Evolutionary conservation across 2,329 filamentous ascomycete genomes (phyloP).

Genomic region (Beauveria pseudobassiana): DNA sequence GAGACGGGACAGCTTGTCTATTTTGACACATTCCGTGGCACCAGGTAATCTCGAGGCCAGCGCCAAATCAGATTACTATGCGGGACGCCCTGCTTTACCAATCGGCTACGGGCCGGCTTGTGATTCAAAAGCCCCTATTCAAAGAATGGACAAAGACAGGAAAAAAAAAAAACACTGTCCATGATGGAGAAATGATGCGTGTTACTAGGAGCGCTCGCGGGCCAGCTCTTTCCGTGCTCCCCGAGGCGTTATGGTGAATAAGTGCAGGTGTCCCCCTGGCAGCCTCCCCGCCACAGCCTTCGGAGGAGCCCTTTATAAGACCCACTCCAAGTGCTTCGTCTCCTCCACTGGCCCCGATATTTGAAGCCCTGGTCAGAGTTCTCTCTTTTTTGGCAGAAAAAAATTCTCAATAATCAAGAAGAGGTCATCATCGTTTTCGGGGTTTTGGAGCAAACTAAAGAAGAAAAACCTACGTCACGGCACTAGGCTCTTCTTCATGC

Average conservation of each 20-base stretch:
- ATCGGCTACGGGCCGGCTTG: no score
- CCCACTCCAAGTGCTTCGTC: not conserved
- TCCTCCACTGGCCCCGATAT: constrained; percentile 11
- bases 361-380: constrained; percentile 10
- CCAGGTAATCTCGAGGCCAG: no score
- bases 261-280: not conserved
- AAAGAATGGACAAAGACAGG: no score
- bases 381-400: not conserved
- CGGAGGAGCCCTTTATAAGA: not conserved
- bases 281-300: not conserved
- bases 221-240: no score
- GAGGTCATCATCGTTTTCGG: constrained; percentile 6
- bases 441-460: not conserved
- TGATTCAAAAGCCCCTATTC: no score
- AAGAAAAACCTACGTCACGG: not conserved
- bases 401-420: not conserved
- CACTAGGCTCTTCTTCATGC: not conserved
- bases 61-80: not conserved
- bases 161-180: no score
- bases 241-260: no score
- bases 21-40: not conserved
- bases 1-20: not conserved
- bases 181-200: not conserved
- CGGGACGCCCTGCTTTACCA: not conserved
- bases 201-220: not conserved